Conservation (phyloP, 225 moss, liverwort and hornwort species). For the Climacium dendroides region DNA sequence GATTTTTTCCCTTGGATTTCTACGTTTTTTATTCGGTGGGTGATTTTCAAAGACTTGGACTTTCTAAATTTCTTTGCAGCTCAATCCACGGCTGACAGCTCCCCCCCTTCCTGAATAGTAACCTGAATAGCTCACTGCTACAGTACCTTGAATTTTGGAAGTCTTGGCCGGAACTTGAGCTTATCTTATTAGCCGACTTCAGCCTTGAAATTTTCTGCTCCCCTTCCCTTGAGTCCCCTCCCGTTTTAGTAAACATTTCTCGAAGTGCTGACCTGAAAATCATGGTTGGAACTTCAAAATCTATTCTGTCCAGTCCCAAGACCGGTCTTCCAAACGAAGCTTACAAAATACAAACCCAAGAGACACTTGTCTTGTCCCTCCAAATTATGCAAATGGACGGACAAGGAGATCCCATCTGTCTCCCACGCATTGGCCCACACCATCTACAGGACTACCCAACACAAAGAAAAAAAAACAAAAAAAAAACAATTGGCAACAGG, state of each 20-base stretch:
- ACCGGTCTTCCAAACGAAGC: no score
- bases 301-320: not conserved
- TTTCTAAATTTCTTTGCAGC: not conserved
- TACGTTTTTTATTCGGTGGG: no score
- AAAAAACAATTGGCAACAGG: no score
- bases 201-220: no score
- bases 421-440: not conserved
- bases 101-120: no score
- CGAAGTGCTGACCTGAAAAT: not conserved
- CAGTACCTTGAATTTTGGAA: no score
- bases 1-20: no score
- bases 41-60: not conserved
- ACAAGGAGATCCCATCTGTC: slow-evolving; percentile 1
- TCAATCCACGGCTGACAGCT: not conserved
- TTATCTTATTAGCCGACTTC: no score
- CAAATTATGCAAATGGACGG: not conserved
- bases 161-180: not conserved
- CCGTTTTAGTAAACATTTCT: not conserved
- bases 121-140: not conserved
- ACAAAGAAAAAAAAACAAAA: no score
- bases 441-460: no score
- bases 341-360: no score
- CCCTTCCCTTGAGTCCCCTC: no score
- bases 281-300: not conserved
- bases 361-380: not conserved